These are phyloP conservation scores for Malassezia sp. DNA, from an alignment of 1,284 basidiomycete genomes.

Conservation along the genomic window DNA sequence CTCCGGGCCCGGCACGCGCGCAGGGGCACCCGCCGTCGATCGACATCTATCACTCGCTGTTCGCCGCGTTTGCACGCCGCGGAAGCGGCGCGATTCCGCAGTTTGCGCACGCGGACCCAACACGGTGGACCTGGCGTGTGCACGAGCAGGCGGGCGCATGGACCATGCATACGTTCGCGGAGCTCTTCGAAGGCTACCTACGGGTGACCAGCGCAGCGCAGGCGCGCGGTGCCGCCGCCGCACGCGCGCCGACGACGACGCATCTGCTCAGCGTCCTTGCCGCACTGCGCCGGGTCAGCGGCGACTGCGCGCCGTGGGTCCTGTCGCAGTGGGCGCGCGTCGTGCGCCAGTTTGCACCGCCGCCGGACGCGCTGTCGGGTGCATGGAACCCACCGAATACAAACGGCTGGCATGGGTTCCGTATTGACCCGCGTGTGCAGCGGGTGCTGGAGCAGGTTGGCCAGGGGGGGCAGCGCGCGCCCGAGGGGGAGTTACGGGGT, in stretches of 20 bases:
- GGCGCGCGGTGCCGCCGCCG: not conserved
- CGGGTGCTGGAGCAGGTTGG: not conserved
- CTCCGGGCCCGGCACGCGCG: not conserved
- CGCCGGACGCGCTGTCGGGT: too few relatives aligned
- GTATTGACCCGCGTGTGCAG: conserved; percentile 1
- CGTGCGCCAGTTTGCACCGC: conserved; percentile 7
- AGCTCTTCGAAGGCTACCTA: conserved; percentile 16
- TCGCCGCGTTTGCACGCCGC: conserved; percentile 7
- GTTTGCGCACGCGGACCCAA: not conserved
- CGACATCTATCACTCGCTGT: conserved; percentile 13
- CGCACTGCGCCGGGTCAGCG: conserved; percentile 11
- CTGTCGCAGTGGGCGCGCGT: conserved; percentile 9
- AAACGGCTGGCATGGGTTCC: conserved; percentile 11
- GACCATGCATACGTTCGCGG: conserved; percentile 3
- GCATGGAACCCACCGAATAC: too few relatives aligned
- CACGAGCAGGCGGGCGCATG: not conserved
- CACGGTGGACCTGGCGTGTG: not conserved
- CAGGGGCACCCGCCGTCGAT: not conserved
- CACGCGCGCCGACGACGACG: conserved; percentile 7
- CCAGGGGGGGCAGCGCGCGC: not conserved
- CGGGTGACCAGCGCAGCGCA: conserved; percentile 1
- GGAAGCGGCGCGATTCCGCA: not conserved
- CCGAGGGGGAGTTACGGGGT: too few relatives aligned
- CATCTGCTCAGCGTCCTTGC: conserved; percentile 10
- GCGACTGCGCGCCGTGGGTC: conserved; percentile 3